Percentiles rank a stretch among this genome's conserved stretches.
phyloP scores from a whole-genome alignment of 345 rosid species.

The Acer saccharum region DNA sequence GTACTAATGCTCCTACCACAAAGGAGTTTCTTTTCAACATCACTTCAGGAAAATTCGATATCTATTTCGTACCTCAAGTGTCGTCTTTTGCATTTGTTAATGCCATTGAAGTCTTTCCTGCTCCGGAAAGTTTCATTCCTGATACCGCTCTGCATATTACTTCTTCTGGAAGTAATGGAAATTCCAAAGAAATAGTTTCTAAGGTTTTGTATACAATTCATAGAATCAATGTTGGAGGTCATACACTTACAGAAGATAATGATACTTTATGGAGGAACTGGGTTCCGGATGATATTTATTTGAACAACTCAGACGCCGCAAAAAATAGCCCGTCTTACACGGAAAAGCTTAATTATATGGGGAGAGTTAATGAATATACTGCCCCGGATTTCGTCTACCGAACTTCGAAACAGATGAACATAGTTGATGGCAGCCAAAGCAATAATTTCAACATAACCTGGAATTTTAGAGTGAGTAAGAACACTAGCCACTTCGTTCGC shows the following conservation, averaged over 20 bases:
- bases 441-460: slow-evolving; percentile 42
- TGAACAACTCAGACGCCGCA: slow-evolving; percentile 23
- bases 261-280: slow-evolving; percentile 49
- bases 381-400: slow-evolving; percentile 49
- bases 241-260: slow-evolving; percentile 17
- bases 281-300: slow-evolving; percentile 39
- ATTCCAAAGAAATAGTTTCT: slow-evolving; percentile 20
- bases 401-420: slow-evolving; percentile 40
- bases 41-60: slow-evolving; percentile 11
- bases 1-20: slow-evolving; percentile 15
- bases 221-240: slow-evolving; percentile 54
- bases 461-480: slow-evolving; percentile 40
- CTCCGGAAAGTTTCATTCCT: slow-evolving; percentile 33
- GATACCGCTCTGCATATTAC: slow-evolving; percentile 10
- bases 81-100: slow-evolving; percentile 58
- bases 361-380: slow-evolving; percentile 13
- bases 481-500: slow-evolving; percentile 47
- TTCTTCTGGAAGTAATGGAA: not conserved
- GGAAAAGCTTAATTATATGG: slow-evolving; percentile 6
- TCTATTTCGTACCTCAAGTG: slow-evolving; percentile 39
- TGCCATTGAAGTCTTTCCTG: slow-evolving; percentile 64
- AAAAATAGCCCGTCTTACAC: accelerated
- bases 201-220: slow-evolving; percentile 34
- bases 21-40: slow-evolving; percentile 52
- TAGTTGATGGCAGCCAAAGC: not conserved